phyloP scores from a whole-genome alignment of 2,329 filamentous ascomycete genomes.

The Lojkania enalia region DNA sequence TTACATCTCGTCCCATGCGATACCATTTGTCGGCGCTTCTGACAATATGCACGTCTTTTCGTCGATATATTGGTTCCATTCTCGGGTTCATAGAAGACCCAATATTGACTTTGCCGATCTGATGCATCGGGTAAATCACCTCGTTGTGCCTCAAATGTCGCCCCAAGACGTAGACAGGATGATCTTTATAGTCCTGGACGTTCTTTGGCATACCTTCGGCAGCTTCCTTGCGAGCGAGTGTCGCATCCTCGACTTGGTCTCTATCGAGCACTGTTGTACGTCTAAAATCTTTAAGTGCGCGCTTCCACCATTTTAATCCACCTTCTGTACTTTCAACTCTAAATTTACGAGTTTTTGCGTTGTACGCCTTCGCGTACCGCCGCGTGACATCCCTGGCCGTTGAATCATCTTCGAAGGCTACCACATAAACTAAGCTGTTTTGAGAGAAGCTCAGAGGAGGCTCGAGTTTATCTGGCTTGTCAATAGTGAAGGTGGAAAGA shows the following conservation, averaged over 20 bases:
- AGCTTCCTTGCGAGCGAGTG: constrained; percentile 70
- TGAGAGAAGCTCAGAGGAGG: constrained; percentile 76
- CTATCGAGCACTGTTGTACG: constrained; percentile 56
- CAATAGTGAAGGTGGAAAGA: constrained; percentile 77
- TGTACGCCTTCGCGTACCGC: constrained; percentile 85
- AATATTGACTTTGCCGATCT: constrained; percentile 76
- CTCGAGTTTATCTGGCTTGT: constrained; percentile 75
- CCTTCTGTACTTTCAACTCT: constrained; percentile 71
- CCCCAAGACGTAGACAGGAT: constrained; percentile 75
- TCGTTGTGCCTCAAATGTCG: constrained; percentile 83
- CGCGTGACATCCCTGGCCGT: constrained; percentile 82
- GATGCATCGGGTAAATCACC: constrained; percentile 71
- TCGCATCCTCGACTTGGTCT: constrained; percentile 81
- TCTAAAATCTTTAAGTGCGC: constrained; percentile 52
- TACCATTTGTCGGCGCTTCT: constrained; percentile 89
- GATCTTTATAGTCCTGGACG: constrained; percentile 83
- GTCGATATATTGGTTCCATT: constrained; percentile 79
- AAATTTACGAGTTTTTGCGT: constrained; percentile 80
- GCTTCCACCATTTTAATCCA: constrained; percentile 61
- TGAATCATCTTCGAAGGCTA: constrained; percentile 82
- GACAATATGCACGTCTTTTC: constrained; percentile 77
- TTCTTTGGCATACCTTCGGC: constrained; percentile 82
- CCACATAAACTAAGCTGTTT: constrained; percentile 79
- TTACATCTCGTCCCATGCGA: constrained; percentile 78
- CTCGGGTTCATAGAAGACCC: constrained; percentile 60